Evolutionary conservation across 352 stramenopile genomes (phyloP).

Genomic region (Globisporangium rhizosaccharum): DNA sequence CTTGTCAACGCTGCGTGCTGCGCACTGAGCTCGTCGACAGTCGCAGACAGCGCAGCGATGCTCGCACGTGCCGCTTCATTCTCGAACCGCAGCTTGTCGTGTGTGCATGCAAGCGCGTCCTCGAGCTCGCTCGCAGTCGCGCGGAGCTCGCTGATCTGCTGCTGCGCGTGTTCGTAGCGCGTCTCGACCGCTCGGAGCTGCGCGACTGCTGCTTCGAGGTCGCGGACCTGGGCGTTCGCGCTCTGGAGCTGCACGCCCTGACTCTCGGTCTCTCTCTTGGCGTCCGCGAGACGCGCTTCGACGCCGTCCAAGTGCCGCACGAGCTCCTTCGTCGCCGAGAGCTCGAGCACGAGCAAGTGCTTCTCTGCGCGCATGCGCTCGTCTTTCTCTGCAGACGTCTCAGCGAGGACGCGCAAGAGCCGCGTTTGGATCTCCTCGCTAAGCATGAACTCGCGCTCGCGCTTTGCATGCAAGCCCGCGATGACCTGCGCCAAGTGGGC

Average conservation of each 20-base stretch:
- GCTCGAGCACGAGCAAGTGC: constrained; percentile 38
- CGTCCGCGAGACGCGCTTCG: constrained; percentile 20
- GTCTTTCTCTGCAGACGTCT: constrained; percentile 34
- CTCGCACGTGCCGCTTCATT: neutral
- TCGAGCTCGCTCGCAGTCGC: constrained; percentile 6
- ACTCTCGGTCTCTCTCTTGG: constrained; percentile 9
- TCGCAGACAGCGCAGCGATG: constrained; percentile 4
- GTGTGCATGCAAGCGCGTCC: constrained; percentile 4
- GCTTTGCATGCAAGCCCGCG: constrained; percentile 28
- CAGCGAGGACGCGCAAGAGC: constrained; percentile 26
- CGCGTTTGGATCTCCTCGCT: constrained; percentile 38
- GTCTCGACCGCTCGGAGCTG: neutral
- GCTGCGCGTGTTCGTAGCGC: neutral
- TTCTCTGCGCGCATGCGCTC: constrained; percentile 39
- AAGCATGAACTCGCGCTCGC: constrained; percentile 33
- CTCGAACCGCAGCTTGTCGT: constrained; percentile 12
- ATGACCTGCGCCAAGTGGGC: constrained; percentile 27
- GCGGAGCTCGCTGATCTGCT: constrained; percentile 7
- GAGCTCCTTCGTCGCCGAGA: constrained; percentile 34
- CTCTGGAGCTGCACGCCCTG: constrained; percentile 3
- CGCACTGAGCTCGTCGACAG: constrained; percentile 4
- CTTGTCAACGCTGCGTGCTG: neutral
- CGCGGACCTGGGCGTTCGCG: neutral
- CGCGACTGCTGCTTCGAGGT: constrained; percentile 1
- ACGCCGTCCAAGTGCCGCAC: constrained; percentile 35